Evolutionary conservation across 192 early-diverging fungal species (phyloP).

Genomic region (Jimgerdemannia flammicorona): DNA sequence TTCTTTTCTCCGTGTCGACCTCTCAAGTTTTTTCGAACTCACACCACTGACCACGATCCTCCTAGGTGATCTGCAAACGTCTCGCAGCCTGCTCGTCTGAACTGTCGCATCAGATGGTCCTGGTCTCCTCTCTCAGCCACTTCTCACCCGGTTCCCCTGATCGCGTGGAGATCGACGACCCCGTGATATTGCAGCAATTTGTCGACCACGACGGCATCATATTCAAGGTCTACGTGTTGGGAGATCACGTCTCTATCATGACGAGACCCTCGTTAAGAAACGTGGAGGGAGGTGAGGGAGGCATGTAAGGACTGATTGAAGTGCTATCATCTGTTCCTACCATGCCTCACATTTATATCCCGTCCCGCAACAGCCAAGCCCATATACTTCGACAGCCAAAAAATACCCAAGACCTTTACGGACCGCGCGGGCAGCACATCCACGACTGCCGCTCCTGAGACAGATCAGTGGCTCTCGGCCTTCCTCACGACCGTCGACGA

Average conservation of each 20-base stretch:
- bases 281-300: not conserved
- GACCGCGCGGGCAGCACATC: not conserved
- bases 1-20: not conserved
- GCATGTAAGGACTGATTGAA: not conserved
- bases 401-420: constrained; percentile 26
- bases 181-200: constrained; percentile 32
- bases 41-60: not conserved
- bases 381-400: constrained; percentile 34
- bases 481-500: not conserved
- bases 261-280: constrained; percentile 30
- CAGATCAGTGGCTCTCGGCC: not conserved
- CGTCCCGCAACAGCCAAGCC: not conserved
- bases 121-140: constrained; percentile 11
- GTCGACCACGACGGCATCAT: constrained; percentile 34
- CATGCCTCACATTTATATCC: constrained; percentile 1
- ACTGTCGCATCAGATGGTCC: constrained; percentile 31
- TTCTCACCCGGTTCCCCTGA: constrained; percentile 1
- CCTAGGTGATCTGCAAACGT: constrained; percentile 29
- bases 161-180: constrained; percentile 13
- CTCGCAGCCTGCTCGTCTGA: constrained; percentile 27
- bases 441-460: not conserved
- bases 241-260: constrained; percentile 14
- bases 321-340: not conserved
- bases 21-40: constrained; percentile 22
- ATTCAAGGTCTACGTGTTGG: constrained; percentile 31